Evolutionary conservation across 768 basidiomycete genomes (phyloP).

Genomic region (Leccinum variicolor): DNA sequence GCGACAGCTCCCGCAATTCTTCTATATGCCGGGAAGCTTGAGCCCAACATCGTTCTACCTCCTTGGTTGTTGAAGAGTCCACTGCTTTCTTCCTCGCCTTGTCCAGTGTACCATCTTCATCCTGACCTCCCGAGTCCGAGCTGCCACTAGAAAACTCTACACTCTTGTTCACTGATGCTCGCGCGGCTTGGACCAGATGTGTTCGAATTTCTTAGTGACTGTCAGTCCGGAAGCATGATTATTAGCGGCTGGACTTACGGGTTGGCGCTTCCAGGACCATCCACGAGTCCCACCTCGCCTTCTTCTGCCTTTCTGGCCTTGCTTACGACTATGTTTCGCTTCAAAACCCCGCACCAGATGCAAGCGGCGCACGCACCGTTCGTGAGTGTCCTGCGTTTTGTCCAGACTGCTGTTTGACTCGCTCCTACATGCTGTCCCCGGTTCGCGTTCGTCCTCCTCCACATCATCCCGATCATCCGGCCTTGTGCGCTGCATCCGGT

Average conservation of each 20-base stretch:
- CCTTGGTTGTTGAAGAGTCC: not conserved
- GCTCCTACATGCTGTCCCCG: not conserved
- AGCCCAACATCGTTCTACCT: not conserved
- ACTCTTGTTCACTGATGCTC: not conserved
- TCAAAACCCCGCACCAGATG: not conserved
- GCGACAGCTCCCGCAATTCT: no score
- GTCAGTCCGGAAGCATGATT: not conserved
- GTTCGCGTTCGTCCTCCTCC: not conserved
- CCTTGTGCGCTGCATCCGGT: not conserved
- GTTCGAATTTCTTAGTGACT: not conserved
- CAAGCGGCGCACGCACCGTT: not conserved
- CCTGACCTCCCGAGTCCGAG: not conserved
- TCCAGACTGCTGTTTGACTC: not conserved
- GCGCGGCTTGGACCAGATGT: not conserved
- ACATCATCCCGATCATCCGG: not conserved
- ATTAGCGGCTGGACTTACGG: not conserved
- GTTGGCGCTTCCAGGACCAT: not conserved
- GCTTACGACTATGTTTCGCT: not conserved
- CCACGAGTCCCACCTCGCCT: not conserved
- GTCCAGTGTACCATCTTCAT: not conserved
- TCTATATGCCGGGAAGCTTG: not conserved
- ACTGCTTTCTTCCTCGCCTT: not conserved
- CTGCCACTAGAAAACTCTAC: not conserved
- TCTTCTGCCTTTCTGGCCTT: not conserved
- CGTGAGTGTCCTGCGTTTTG: not conserved